Percentiles rank a stretch among this genome's conserved stretches.
These are phyloP conservation scores for Carex pumila DNA, from an alignment of 176 grass and related monocot genomes.

Conservation along the genomic window DNA sequence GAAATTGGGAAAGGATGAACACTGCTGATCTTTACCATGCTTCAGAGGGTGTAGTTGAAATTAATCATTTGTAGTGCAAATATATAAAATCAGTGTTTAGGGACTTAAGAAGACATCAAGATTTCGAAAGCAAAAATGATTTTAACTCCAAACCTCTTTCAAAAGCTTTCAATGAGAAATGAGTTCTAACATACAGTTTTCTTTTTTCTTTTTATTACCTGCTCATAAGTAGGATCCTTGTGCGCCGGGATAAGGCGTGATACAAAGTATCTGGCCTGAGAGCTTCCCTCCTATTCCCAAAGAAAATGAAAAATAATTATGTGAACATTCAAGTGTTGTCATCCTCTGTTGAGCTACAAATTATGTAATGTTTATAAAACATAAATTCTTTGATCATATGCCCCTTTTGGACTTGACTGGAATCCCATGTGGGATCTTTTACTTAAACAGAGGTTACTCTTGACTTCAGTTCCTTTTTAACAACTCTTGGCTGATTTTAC, in stretches of 20 bases:
- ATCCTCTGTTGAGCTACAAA: background rate
- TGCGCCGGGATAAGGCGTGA: conserved; percentile 97
- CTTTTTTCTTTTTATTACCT: conserved; percentile 31
- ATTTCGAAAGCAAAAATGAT: background rate
- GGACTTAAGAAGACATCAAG: background rate
- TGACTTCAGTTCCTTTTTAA: background rate
- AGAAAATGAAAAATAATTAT: background rate
- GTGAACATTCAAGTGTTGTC: background rate
- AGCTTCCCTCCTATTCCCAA: conserved; percentile 74
- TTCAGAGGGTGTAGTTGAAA: background rate
- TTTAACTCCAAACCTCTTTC: background rate
- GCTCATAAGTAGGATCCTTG: conserved; percentile 99
- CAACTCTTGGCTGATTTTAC: background rate
- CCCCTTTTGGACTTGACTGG: background rate
- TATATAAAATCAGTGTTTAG: background rate
- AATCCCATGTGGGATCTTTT: background rate
- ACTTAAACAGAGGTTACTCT: background rate
- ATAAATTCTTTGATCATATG: background rate
- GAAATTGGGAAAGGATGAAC: background rate
- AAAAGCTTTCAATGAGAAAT: background rate
- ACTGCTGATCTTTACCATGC: background rate
- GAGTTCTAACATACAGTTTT: background rate
- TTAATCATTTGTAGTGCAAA: background rate
- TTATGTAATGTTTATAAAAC: background rate
- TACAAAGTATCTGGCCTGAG: conserved; percentile 92